Conservation (phyloP, 2,329 filamentous ascomycete genomes). For the Exophiala aquamarina region DNA sequence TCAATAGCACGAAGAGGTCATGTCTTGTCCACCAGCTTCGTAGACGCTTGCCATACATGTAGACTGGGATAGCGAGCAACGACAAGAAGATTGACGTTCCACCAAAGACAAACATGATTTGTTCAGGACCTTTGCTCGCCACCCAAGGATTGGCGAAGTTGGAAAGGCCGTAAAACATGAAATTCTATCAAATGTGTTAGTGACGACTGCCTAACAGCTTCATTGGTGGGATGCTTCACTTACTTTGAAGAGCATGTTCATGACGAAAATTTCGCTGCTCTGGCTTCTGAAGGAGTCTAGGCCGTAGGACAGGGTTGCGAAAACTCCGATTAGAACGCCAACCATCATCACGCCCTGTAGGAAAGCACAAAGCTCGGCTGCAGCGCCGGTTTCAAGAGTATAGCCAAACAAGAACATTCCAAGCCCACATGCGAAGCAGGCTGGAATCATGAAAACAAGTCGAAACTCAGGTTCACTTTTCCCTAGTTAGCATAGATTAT, state of each 20-base stretch:
- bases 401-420: conserved; percentile 33
- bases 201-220: not conserved
- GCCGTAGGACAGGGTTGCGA: conserved; percentile 26
- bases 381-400: conserved; percentile 19
- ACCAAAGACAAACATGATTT: conserved; percentile 33
- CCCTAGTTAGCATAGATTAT: not conserved
- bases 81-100: conserved; percentile 30
- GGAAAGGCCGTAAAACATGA: conserved; percentile 32
- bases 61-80: conserved; percentile 30
- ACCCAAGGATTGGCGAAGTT: conserved; percentile 33
- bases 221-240: not conserved
- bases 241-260: conserved; percentile 33
- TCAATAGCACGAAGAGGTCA: conserved; percentile 22
- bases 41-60: conserved; percentile 30
- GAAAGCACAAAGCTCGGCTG: conserved; percentile 30
- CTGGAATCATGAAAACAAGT: conserved; percentile 29
- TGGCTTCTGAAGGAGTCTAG: conserved; percentile 31
- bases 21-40: conserved; percentile 23
- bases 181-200: conserved; percentile 24
- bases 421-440: conserved; percentile 25
- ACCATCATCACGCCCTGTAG: conserved; percentile 32
- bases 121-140: conserved; percentile 23
- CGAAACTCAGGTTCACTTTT: conserved; percentile 32
- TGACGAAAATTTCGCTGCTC: conserved; percentile 32
- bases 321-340: conserved; percentile 31